Evolutionary conservation across 768 basidiomycete species (phyloP).

Genomic region (Pisolithus microcarpus): DNA sequence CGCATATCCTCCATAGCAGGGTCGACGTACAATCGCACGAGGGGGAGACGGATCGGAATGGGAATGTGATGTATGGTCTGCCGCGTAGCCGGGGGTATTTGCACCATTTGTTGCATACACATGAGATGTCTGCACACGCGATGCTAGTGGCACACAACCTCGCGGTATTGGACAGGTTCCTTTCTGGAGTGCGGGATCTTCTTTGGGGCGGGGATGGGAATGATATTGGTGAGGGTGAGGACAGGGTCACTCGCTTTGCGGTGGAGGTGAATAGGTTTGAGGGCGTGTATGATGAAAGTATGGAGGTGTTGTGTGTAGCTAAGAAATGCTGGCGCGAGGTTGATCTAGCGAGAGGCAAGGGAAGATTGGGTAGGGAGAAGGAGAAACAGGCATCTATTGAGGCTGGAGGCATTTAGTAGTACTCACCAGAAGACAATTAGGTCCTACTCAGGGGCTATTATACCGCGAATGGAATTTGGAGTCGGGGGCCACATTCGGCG

Average conservation of each 20-base stretch:
- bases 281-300: conserved; percentile 42
- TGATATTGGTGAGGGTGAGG: background rate
- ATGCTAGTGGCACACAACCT: conserved; percentile 74
- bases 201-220: conserved; percentile 9
- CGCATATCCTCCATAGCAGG: conserved; percentile 38
- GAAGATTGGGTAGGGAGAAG: conserved; percentile 61
- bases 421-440: too few species aligned
- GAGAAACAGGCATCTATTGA: conserved; percentile 25
- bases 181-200: conserved; percentile 45
- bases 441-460: background rate
- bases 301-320: conserved; percentile 45
- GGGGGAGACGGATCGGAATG: background rate
- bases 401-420: background rate
- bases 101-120: conserved; percentile 80
- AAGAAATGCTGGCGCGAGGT: conserved; percentile 55
- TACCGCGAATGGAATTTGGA: background rate
- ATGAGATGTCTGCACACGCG: conserved; percentile 84
- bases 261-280: conserved; percentile 47
- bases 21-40: conserved; percentile 29
- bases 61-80: conserved; percentile 16
- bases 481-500: background rate
- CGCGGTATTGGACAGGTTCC: conserved; percentile 56
- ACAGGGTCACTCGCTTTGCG: conserved; percentile 19
- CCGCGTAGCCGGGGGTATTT: conserved; percentile 55
- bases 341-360: conserved; percentile 67